Evolutionary conservation across 768 basidiomycete species (phyloP), one percentile per base, ranked within the genome.

Genomic region (Suillus spraguei): DNA sequence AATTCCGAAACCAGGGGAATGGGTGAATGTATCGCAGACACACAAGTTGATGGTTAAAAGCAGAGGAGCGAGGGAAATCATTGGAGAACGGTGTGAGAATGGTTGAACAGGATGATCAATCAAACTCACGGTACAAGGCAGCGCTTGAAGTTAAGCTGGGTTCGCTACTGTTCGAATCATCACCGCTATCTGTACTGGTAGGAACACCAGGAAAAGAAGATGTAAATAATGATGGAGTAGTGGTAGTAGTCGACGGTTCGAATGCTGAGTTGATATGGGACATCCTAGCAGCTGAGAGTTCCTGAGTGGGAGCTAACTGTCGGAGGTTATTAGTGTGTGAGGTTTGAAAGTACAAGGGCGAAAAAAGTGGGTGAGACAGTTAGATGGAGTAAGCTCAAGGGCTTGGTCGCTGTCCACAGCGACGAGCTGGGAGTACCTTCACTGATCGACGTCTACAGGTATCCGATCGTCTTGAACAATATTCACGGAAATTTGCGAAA

Each of bases 111-210:
- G 6, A 39, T n/a, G 28, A 46, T 42, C 38, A 41, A 54, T 24
- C 16, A 32, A 53, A 64, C 73, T 76, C 65, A 74, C 73, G 58
- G 58, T 74, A 74, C 60, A 74, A 36, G 22, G 68, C 66, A 4
- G 75, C 75, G 52, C 73, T 71, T 7, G 61, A 44, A 2, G 69
- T 59, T 7, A 68, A 36, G n/a, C 38, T 55, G 10, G 64, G 56
- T 5, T 38, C 60, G 3, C 11, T 6, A n/a, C 20, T n/a, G 5
- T 3, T 6, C 24, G 61, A 7, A 3, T 17, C 36, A 10, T 32
- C 32, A 11, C 47, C 39, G 11, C 10, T 39, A 17, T 17, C 7
- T 1, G 36, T 17, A 39, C 5, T 9, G 5, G 38, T 17, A 28
- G 55, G 17, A 6, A 24, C 10, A 8, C 24, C 38, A 20, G 55